These are phyloP conservation scores for Penicillium sp. DNA, from an alignment of 2,329 filamentous ascomycete species.

Conservation along the genomic window DNA sequence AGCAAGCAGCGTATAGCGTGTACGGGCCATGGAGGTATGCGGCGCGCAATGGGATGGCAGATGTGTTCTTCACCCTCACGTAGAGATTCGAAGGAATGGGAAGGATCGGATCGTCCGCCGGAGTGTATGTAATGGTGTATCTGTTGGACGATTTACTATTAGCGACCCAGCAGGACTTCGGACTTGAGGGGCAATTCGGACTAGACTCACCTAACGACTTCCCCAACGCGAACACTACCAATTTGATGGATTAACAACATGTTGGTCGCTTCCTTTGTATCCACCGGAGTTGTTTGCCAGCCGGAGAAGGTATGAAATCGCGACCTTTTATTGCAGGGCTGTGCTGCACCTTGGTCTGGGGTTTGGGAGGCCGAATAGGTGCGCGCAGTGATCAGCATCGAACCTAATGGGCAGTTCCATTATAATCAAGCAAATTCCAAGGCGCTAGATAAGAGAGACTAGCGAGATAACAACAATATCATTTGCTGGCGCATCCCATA, in stretches of 20 bases:
- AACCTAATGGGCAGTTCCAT: constrained; percentile 26
- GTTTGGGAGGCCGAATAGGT: constrained; percentile 45
- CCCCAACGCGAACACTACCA: constrained; percentile 89
- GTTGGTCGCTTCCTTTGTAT: constrained; percentile 27
- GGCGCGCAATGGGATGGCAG: constrained; percentile 83
- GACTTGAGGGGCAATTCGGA: neutral
- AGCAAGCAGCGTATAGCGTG: constrained; percentile 81
- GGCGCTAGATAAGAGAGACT: neutral
- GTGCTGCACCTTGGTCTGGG: constrained; percentile 31
- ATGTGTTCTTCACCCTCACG: constrained; percentile 89
- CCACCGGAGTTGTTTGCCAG: constrained; percentile 32
- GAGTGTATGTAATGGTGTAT: constrained; percentile 87
- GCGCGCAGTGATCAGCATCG: constrained; percentile 47
- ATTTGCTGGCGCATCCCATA: constrained; percentile 1
- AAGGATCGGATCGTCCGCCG: constrained; percentile 82
- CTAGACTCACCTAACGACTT: constrained; percentile 73
- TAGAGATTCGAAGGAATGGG: constrained; percentile 78
- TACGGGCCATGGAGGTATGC: constrained; percentile 97
- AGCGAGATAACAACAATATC: neutral
- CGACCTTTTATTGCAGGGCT: constrained; percentile 23
- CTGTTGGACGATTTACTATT: constrained; percentile 34
- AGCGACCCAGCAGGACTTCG: neutral
- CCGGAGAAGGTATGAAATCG: constrained; percentile 37
- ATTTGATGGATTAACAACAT: constrained; percentile 93
- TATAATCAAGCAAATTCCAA: constrained; percentile 7